Base-by-base conservation (phyloP, 2,329 filamentous ascomycete genomes). In the Fusarium clavum region DNA sequence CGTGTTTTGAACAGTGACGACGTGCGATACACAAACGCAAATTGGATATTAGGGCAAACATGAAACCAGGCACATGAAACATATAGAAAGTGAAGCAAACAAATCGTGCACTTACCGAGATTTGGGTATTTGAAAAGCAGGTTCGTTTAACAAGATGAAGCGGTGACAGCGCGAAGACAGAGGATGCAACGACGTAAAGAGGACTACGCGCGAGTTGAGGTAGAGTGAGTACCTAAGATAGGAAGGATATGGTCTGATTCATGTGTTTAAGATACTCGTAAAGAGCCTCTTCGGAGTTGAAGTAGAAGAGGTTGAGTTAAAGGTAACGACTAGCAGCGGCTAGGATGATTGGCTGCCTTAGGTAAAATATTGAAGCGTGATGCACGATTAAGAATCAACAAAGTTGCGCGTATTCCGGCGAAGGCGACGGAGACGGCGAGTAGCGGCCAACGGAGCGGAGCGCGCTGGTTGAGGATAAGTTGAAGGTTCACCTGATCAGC, bases 351-450 rank as follows among this genome's bases (percentile, higher is more conserved):
- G 68, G 60, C 30, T 54, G 54, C 24, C 30, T 56, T 67, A 49
- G 62, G 63, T 61, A 66, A 66, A 66, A 66, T 66, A 44, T 55
- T 61, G 55, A 55, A 66, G 38, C 61, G 61, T 57, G 57, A 71
- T 68, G 18, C 59, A 46, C 57, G 38, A 41, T 29, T 43, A 30
- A 56, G 20, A n/a, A 60, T 43, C 29, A 48, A 52, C 38, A 38
- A 53, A 29, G 38, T 16, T 64, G 64, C 55, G 57, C 44, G 61
- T 71, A 44, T 57, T 70, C 67, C 68, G 65, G 72, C 61, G 62
- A 64, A 51, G 57, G 68, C 62, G 64, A 64, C 61, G 64, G 72
- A 60, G 56, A 68, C 58, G 59, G 70, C 68, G 72, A 73, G 45
- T 52, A 47, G 60, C 68, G 64, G 52, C 47, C 43, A 69, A 38